phyloP scores from a whole-genome alignment of 768 basidiomycete genomes.

The Dentipellis sp. region DNA sequence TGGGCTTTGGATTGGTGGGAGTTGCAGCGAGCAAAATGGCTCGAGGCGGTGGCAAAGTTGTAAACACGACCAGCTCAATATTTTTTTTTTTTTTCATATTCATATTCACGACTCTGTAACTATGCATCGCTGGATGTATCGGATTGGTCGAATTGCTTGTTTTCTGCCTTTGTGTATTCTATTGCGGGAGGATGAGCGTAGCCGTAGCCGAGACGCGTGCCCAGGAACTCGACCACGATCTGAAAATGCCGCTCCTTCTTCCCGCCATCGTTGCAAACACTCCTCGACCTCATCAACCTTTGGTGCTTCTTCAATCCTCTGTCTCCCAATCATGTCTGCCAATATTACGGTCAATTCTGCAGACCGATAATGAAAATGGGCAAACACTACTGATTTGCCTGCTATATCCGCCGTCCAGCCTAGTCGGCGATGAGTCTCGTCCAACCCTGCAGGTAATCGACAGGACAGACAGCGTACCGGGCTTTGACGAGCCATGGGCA shows the following conservation, averaged over 20 bases:
- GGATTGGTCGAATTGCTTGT: too few species aligned
- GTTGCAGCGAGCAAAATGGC: conserved; percentile 40
- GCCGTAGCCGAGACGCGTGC: background rate
- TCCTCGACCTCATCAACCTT: conserved; percentile 27
- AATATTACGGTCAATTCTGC: conserved; percentile 32
- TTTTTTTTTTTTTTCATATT: too few species aligned
- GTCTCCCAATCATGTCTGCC: conserved; percentile 47
- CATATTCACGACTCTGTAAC: too few species aligned
- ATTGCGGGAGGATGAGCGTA: too few species aligned
- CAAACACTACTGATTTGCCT: conserved; percentile 44
- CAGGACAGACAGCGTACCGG: conserved; percentile 41
- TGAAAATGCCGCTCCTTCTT: conserved; percentile 19
- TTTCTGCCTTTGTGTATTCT: too few species aligned
- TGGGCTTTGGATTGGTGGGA: conserved; percentile 44
- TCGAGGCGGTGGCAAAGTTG: conserved; percentile 9
- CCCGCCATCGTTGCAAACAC: conserved; percentile 21
- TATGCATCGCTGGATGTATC: too few species aligned
- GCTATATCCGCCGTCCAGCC: conserved; percentile 42
- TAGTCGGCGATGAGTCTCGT: conserved; percentile 22
- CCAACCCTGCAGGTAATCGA: conserved; percentile 36
- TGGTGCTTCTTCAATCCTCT: conserved; percentile 54
- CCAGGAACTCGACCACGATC: background rate
- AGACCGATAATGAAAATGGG: conserved; percentile 13
- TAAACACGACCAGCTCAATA: too few species aligned
- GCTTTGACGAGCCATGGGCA: conserved; percentile 32